Base-by-base conservation (phyloP, 179 eudicot genomes). In the Heliamphora ciliata region DNA sequence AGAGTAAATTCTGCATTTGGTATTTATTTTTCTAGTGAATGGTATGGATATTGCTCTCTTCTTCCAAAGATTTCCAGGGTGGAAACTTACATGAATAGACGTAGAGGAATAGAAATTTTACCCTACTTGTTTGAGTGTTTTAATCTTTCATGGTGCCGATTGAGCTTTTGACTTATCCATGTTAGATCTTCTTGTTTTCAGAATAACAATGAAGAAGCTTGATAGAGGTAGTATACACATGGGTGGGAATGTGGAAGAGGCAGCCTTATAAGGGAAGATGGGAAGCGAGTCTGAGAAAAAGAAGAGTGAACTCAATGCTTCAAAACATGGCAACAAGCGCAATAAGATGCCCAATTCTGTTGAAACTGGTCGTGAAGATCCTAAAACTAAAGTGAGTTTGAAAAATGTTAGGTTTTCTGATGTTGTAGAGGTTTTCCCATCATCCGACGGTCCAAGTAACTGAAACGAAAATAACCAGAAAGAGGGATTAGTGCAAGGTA, bases 401-500 rank as follows among this genome's bases (percentile, higher is more conserved):
- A 85, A 83, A 59, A 88, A 81, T 79, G 90, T 86, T 9, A 81
- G 79, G 8, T 86, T 86, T 82, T 78, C 85, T 74, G 83, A 71
- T 59, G 50, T 50, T 17, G 86, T 84, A 24, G 87, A 86, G 77
- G 87, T 86, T 80, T 84, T 88, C 47, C 81, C 88, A 15, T 71
- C 48, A n/a, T 60, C 84, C 54, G 85, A 81, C 24, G 64, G 13
- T 21, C 77, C 87, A 63, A 46, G 48, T 59, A 17, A 76, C 52
- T 76, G 64, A 13, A 73, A 82, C 52, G 80, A 66, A 61, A 31
- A 40, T 46, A 72, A 58, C 31, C 55, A n/a, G 4, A 75, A 69
- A 15, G 84, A 76, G 13, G 83, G 86, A 64, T 74, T 87, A 44
- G 67, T 87, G 63, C 87, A 66, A 24, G 91, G 91, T 72, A 89